Evolutionary conservation across 805 yeast genomes (phyloP).

Genomic region (Millerago galiae): DNA sequence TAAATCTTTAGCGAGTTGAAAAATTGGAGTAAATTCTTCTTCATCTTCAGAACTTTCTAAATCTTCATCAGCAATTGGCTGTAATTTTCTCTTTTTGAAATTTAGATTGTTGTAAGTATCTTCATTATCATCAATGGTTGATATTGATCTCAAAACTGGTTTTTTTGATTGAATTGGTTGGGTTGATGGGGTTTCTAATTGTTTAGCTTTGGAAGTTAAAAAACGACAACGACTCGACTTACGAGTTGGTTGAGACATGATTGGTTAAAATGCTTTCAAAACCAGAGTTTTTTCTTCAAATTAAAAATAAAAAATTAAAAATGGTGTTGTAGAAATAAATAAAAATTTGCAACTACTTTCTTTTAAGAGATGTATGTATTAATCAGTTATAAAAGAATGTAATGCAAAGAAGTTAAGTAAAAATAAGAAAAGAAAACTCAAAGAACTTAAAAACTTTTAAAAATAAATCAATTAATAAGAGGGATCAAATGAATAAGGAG

Average conservation of each 20-base stretch:
- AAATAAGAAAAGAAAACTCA: neutral
- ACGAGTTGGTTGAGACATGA: conserved; percentile 21
- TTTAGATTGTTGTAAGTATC: conserved; percentile 22
- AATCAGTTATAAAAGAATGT: neutral
- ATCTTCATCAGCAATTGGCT: neutral
- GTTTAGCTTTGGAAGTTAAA: conserved; percentile 24
- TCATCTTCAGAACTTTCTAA: conserved; percentile 2
- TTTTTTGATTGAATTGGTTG: conserved; percentile 9
- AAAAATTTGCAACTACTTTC: conserved; percentile 2
- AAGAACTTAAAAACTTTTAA: neutral
- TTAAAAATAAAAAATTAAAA: neutral
- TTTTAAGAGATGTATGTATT: neutral
- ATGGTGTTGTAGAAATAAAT: neutral
- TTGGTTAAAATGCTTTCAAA: neutral
- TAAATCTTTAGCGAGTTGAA: conserved; percentile 4
- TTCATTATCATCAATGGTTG: conserved; percentile 24
- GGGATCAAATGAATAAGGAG: neutral
- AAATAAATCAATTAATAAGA: neutral
- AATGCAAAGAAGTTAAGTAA: neutral
- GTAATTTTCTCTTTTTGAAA: conserved; percentile 22
- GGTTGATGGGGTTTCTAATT: conserved; percentile 3
- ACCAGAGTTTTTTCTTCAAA: neutral
- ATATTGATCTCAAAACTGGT: conserved; percentile 24
- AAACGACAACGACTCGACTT: conserved; percentile 23
- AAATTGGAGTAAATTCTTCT: neutral